Evolutionary conservation across 345 rosid genomes (phyloP), one percentile per base, ranked within the genome.

Genomic region (Leavenworthia alabamica): DNA sequence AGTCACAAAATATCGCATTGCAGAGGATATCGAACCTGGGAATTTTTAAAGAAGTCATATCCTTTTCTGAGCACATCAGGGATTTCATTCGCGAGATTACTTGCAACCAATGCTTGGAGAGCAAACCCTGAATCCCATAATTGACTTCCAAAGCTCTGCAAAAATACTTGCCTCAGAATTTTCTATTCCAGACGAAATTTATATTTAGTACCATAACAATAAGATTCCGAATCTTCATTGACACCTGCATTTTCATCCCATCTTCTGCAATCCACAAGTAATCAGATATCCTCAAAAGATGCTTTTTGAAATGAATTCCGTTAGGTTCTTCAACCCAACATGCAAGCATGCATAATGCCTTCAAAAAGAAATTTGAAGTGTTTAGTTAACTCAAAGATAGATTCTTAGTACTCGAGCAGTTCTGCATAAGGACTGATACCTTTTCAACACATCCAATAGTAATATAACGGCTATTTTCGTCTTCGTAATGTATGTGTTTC

Each of bases 251-350:
- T 77, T 89, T 92, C 83, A 92, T 85, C 70, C 97, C 98, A 75
- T 92, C 98, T 75, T 92, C 97, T 41, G 88, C 97, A 55, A 89
- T 73, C 98, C 95, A 92, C 40, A 86, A 47, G 63, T 82, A 92
- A 71, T 92, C 98, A 0, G 89, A 69, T 20, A 89, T 62, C 70
- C 97, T 78, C 27, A 93, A 51, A 16, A 91, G 83, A 69, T 92
- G 98, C 51, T 86, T 86, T 78, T 86, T 85, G 75, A 84, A 75
- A 62, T 71, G 67, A 60, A 73, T 73, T 2, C 88, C 82, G 35
- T 81, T 59, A 20, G 96, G 96, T 52, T 88, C 83, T 68, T 88
- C 93, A 14, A 78, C 90, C 93, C 93, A 88, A 35, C 96, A 88
- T 6, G 85, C 78, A 59, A 88, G 88, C 84, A 83, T 80, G 68